A percentile compares a stretch with the other conserved stretches of the same genome.
Evolutionary conservation across 495 filamentous ascomycete species (phyloP).

Genomic region (Cercophora newfieldiana): DNA sequence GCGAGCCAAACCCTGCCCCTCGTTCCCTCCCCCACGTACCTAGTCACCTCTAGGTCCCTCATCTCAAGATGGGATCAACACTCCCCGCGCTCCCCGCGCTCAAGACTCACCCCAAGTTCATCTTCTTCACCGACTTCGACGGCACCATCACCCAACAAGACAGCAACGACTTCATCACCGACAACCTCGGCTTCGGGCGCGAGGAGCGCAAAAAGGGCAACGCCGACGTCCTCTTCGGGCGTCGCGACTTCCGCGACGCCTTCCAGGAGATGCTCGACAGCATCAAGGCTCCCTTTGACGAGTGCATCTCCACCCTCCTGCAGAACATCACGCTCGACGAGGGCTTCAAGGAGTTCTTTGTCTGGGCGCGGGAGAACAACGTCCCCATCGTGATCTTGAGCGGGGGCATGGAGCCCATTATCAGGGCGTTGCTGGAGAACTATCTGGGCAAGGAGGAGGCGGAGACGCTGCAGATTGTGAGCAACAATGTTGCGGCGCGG

Average conservation of each 20-base stretch:
- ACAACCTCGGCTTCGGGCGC: conserved; percentile 81
- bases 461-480: conserved; percentile 77
- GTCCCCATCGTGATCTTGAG: conserved; percentile 90
- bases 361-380: conserved; percentile 76
- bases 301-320: conserved; percentile 73
- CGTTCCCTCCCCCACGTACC: background rate
- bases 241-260: conserved; percentile 72
- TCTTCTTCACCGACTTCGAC: conserved; percentile 98
- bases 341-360: conserved; percentile 79
- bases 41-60: background rate
- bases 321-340: conserved; percentile 87
- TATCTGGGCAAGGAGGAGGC: conserved; percentile 72
- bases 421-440: conserved; percentile 74
- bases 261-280: conserved; percentile 89
- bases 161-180: conserved; percentile 94
- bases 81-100: conserved; percentile 49
- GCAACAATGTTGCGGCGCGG: conserved; percentile 71
- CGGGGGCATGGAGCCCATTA: conserved; percentile 89
- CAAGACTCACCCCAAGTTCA: conserved; percentile 71
- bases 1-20: background rate
- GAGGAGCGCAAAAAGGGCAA: conserved; percentile 66
- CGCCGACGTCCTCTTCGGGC: conserved; percentile 66
- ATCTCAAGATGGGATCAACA: conserved; percentile 32
- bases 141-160: conserved; percentile 90
- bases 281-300: conserved; percentile 70